Evolutionary conservation across 768 basidiomycete species (phyloP).

Genomic region (Phaeotremella skinneri): DNA sequence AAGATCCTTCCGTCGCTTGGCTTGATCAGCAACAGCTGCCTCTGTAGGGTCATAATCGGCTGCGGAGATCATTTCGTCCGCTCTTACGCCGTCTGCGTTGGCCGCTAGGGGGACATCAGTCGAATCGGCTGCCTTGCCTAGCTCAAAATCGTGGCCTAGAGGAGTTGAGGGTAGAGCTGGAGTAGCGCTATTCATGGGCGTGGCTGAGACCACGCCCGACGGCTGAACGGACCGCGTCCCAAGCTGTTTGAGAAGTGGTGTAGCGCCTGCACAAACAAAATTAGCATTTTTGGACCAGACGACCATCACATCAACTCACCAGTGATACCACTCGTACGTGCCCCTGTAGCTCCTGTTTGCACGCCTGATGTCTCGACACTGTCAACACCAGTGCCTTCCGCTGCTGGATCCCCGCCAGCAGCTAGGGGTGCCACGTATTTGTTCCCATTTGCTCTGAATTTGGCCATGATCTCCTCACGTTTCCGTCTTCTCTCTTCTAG

Average conservation of each 20-base stretch:
- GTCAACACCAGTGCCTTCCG: conserved; percentile 29
- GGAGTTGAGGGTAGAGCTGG: conserved; percentile 38
- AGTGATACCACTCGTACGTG: not conserved
- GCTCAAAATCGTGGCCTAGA: conserved; percentile 57
- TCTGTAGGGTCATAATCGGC: conserved; percentile 86
- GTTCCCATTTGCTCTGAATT: conserved; percentile 43
- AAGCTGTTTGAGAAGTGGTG: conserved; percentile 32
- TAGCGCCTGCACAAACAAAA: conserved; percentile 27
- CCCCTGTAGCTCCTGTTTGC: conserved; percentile 22
- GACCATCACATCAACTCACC: conserved; percentile 16
- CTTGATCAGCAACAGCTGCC: conserved; percentile 81
- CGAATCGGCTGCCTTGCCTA: conserved; percentile 66
- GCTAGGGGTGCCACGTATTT: conserved; percentile 20
- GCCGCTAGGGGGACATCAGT: conserved; percentile 52
- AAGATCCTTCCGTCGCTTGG: conserved; percentile 61
- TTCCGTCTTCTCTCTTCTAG: conserved; percentile 46
- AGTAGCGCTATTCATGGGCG: conserved; percentile 26
- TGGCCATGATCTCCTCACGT: conserved; percentile 49
- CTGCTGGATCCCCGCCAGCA: conserved; percentile 4
- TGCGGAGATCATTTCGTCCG: conserved; percentile 72
- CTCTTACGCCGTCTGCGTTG: conserved; percentile 52
- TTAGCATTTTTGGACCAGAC: not conserved
- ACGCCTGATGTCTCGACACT: conserved; percentile 34
- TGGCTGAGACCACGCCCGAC: conserved; percentile 21
- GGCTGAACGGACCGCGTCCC: conserved; percentile 34